phyloP scores from a whole-genome alignment of 208 protist species.

The Trichomonas tenax region DNA sequence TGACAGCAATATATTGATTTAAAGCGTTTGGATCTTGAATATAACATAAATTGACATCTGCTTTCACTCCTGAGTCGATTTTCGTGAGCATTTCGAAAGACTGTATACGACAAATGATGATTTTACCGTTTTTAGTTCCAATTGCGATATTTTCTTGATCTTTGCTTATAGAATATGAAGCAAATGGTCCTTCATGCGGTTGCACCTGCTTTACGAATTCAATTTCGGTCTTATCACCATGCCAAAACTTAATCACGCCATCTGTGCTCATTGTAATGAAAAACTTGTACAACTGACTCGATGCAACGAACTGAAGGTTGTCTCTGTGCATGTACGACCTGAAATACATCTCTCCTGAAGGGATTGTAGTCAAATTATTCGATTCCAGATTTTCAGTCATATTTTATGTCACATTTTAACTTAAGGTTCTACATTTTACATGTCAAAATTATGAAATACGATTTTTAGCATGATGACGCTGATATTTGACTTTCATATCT shows the following conservation, averaged over 20 bases:
- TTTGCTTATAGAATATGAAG: not conserved
- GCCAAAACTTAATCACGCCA: not conserved
- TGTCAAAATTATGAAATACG: no score
- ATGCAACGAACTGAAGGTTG: not conserved
- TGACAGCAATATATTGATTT: not conserved
- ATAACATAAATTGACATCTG: not conserved
- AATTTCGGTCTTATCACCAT: not conserved
- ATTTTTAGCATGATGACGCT: no score
- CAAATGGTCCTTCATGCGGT: not conserved
- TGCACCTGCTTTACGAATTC: not conserved
- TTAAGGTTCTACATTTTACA: no score
- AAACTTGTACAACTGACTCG: not conserved
- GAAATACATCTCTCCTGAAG: not conserved
- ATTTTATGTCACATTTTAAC: no score
- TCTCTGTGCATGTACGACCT: constrained; percentile 10
- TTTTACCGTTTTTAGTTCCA: not conserved
- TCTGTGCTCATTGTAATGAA: constrained; percentile 6
- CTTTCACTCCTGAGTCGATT: not conserved
- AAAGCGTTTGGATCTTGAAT: not conserved
- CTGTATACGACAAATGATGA: not conserved
- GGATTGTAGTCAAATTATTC: not conserved
- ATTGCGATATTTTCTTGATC: not conserved
- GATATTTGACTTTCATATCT: no score
- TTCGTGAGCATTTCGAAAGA: not conserved
- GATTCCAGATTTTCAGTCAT: not conserved